Evolutionary conservation across 2,329 filamentous ascomycete species (phyloP).

Genomic region (Fusarium redolens): DNA sequence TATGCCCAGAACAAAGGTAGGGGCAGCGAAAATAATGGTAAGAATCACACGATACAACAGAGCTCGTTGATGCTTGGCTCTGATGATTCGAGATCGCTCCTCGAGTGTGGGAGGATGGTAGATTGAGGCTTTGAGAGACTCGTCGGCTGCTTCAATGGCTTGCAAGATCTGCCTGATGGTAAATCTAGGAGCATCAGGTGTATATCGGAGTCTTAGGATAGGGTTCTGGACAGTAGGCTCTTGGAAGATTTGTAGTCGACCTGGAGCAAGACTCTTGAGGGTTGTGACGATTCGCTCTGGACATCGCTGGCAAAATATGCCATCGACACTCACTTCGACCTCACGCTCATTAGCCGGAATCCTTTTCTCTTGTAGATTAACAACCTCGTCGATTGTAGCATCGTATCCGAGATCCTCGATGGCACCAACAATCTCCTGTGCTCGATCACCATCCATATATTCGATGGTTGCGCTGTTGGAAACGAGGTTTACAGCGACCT

Average conservation of each 20-base stretch:
- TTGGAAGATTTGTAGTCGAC: slow-evolving; percentile 63
- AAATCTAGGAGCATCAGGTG: slow-evolving; percentile 73
- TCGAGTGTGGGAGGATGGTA: slow-evolving; percentile 86
- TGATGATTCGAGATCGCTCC: slow-evolving; percentile 80
- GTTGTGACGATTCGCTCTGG: slow-evolving; percentile 67
- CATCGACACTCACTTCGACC: slow-evolving; percentile 74
- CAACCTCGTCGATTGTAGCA: slow-evolving; percentile 65
- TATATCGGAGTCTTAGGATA: slow-evolving; percentile 77
- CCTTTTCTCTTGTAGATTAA: slow-evolving; percentile 56
- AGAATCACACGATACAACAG: slow-evolving; percentile 78
- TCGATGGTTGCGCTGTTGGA: slow-evolving; percentile 74
- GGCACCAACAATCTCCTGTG: slow-evolving; percentile 54
- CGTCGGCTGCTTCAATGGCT: slow-evolving; percentile 74
- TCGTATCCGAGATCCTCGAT: slow-evolving; percentile 76
- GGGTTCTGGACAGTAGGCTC: slow-evolving; percentile 70
- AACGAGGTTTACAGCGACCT: slow-evolving; percentile 72
- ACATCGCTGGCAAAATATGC: slow-evolving; percentile 81
- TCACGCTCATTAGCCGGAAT: slow-evolving; percentile 59
- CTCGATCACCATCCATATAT: slow-evolving; percentile 55
- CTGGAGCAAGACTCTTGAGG: slow-evolving; percentile 63
- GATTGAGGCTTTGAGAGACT: slow-evolving; percentile 74
- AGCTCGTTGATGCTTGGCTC: slow-evolving; percentile 74
- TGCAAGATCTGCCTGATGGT: slow-evolving; percentile 81
- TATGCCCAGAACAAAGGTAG: slow-evolving; percentile 87
- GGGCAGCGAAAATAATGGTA: slow-evolving; percentile 77